Percentiles rank a stretch among this genome's conserved stretches.
Conservation (phyloP, 805 yeast species). For the Starmerella potacharoeniae region DNA sequence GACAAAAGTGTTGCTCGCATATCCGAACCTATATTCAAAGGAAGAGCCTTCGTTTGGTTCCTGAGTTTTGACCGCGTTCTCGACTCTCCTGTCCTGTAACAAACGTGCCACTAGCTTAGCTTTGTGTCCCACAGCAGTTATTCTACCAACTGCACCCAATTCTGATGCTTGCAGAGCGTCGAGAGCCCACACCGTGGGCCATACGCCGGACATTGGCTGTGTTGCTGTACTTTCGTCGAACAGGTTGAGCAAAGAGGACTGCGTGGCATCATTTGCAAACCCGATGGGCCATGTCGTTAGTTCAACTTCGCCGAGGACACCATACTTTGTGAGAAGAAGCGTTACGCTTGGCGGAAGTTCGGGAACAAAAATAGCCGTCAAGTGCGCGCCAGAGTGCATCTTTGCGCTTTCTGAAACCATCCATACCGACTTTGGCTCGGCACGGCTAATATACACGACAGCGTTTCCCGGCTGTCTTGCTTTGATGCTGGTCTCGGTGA, state of each 20-base stretch:
- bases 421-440: conserved; percentile 17
- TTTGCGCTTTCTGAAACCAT: conserved; percentile 8
- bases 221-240: conserved; percentile 2
- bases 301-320: conserved; percentile 35
- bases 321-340: conserved; percentile 28
- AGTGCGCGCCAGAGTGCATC: not conserved
- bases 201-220: conserved; percentile 5
- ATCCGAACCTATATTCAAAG: conserved; percentile 24
- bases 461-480: not conserved
- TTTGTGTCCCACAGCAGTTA: conserved; percentile 49
- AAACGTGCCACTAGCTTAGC: conserved; percentile 37
- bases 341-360: conserved; percentile 15
- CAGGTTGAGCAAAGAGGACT: conserved; percentile 5
- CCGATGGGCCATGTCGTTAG: conserved; percentile 33
- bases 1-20: conserved; percentile 22
- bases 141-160: conserved; percentile 39
- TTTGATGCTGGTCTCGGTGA: conserved; percentile 23
- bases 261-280: conserved; percentile 11
- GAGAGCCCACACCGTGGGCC: conserved; percentile 38
- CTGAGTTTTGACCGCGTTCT: conserved; percentile 13
- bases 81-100: conserved; percentile 19
- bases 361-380: conserved; percentile 9
- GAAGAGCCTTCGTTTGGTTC: not conserved
- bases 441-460: conserved; percentile 23
- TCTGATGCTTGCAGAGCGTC: conserved; percentile 33